Base-by-base conservation (phyloP, 768 basidiomycete genomes). In the Butyriboletus loyo region DNA sequence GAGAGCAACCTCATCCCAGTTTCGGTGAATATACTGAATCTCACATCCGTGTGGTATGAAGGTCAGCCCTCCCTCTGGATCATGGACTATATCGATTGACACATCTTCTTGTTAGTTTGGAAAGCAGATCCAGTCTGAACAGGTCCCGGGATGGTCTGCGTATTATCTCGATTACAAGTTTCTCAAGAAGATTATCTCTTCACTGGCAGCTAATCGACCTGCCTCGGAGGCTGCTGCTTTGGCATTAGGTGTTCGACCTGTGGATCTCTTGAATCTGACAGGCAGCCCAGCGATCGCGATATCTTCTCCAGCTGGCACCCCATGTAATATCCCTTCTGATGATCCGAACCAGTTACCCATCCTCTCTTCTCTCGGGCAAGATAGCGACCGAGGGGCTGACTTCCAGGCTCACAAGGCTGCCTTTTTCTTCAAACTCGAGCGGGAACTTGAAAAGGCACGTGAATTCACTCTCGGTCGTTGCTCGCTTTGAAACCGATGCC, bases 101-200 rank as follows among this genome's bases (percentile, higher is more conserved):
- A 21, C 49, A n/a, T 43, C n/a, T 34, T n/a, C n/a, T 25, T 5
- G 49, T 37, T 66, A 98, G 95, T 99, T 99, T 72, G 97, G 97
- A 63, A 99, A 99, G 77, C 89, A 92, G 55, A 93, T 99, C 56
- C 94, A 93, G 71, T 84, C 89, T 28, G 89, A 96, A 69, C 93
- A 97, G 76, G 86, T 98, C 49, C 94, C 96, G 46, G 96, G 95
- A 75, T 99, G 96, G 96, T 92, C 91, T 27, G 69, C 77, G 38
- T 92, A 91, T 76, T 98, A 98, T 73, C 84, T 98, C 54, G 95
- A 98, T 75, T 99, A 99, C 82, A 99, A 99, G 77, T 89, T 88
- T 63, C 80, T 97, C 68, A 97, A 97, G 76, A 93, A 98, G 81
- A 98, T 98, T 64, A 94, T 99, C 64, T 96, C 95, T 55, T 97